Conservation (phyloP, 768 basidiomycete species). For the Hygrocybe punicea region DNA sequence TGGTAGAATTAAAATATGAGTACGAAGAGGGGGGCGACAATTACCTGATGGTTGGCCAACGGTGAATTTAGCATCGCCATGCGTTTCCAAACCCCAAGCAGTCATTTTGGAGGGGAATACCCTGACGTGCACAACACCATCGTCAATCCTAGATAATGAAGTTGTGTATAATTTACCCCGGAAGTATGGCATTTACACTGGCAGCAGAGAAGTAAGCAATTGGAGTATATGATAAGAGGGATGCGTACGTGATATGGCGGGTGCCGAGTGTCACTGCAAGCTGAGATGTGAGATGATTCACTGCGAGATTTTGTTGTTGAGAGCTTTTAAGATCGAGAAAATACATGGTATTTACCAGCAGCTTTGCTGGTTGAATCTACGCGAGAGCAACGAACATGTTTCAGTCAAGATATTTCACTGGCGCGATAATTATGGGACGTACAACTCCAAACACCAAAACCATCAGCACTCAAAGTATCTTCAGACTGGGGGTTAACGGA, state of each 20-base stretch:
- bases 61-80: conserved; percentile 52
- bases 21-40: conserved; percentile 8
- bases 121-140: conserved; percentile 29
- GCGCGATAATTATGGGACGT: conserved; percentile 28
- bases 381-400: neutral
- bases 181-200: conserved; percentile 81
- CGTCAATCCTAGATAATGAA: neutral
- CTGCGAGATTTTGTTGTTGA: conserved; percentile 17
- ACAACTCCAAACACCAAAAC: conserved; percentile 79
- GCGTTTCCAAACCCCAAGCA: conserved; percentile 57
- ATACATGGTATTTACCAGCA: conserved; percentile 45
- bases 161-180: conserved; percentile 50
- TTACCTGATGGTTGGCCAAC: conserved; percentile 62
- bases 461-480: conserved; percentile 47
- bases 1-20: no score
- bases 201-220: conserved; percentile 1
- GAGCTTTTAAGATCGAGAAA: neutral
- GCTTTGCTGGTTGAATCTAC: conserved; percentile 81
- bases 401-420: neutral
- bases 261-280: conserved; percentile 64
- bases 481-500: conserved; percentile 54
- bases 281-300: conserved; percentile 75
- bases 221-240: conserved; percentile 1
- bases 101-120: conserved; percentile 87
- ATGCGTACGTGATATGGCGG: conserved; percentile 60